Evolutionary conservation across 495 filamentous ascomycete species (phyloP).

Genomic region (Xylaria palmicola): DNA sequence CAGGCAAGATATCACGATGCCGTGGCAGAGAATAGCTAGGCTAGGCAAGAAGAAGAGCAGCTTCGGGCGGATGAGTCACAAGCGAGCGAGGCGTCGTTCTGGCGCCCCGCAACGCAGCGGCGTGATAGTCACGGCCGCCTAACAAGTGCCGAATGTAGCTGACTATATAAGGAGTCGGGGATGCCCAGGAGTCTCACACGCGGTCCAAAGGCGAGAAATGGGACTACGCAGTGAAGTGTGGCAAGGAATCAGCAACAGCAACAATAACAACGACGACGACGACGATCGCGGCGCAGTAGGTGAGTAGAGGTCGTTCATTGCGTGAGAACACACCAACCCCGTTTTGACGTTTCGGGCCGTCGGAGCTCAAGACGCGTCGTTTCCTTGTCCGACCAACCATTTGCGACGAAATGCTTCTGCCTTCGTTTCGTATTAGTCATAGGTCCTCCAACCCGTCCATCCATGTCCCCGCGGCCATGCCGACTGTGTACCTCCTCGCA

Average conservation of each 20-base stretch:
- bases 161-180: constrained; percentile 14
- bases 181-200: not conserved
- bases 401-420: not conserved
- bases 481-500: not conserved
- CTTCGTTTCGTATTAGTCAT: not conserved
- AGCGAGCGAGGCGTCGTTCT: not conserved
- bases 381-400: not conserved
- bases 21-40: not conserved
- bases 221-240: constrained; percentile 14
- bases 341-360: too few relatives aligned
- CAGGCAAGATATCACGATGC: not conserved
- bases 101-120: not conserved
- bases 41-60: not conserved
- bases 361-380: too few relatives aligned
- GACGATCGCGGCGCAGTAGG: constrained; percentile 1
- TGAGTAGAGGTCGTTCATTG: constrained; percentile 5
- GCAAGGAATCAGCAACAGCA: constrained; percentile 10
- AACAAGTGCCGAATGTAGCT: not conserved
- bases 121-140: constrained; percentile 11
- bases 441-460: not conserved
- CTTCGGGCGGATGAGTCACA: constrained; percentile 13
- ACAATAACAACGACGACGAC: too few relatives aligned
- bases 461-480: not conserved
- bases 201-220: not conserved
- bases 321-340: too few relatives aligned